phyloP scores from a whole-genome alignment of 2,329 filamentous ascomycete species.

The Dichotomopilus funicola region DNA sequence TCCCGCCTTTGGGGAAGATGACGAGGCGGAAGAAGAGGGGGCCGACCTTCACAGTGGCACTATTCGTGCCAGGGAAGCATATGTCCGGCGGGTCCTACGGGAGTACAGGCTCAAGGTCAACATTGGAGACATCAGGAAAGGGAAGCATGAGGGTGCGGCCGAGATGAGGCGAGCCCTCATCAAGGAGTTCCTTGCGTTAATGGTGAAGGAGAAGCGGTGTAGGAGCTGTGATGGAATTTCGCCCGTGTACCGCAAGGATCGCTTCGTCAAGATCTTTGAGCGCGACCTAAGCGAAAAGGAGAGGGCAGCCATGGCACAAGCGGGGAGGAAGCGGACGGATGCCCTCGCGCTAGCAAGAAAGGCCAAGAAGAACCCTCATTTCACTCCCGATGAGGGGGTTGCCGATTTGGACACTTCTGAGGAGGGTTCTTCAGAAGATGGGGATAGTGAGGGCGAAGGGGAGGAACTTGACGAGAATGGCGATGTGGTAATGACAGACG shows the following conservation, averaged over 20 bases:
- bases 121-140: constrained; percentile 45
- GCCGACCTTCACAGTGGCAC: constrained; percentile 46
- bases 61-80: constrained; percentile 51
- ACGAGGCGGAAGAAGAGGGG: constrained; percentile 60
- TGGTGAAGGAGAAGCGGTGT: constrained; percentile 66
- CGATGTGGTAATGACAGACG: constrained; percentile 52
- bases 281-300: constrained; percentile 70
- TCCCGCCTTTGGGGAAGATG: constrained; percentile 40
- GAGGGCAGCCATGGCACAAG: constrained; percentile 67
- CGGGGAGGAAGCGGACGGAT: constrained; percentile 60
- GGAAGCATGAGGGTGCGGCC: constrained; percentile 77
- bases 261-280: constrained; percentile 89
- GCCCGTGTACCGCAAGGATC: constrained; percentile 80
- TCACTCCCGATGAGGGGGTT: constrained; percentile 61
- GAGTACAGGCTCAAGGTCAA: constrained; percentile 41
- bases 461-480: constrained; percentile 48
- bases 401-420: constrained; percentile 54
- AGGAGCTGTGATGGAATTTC: constrained; percentile 61
- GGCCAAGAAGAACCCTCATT: constrained; percentile 34
- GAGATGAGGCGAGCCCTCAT: constrained; percentile 71
- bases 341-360: constrained; percentile 52
- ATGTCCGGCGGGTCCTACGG: constrained; percentile 67
- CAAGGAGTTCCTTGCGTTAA: constrained; percentile 71
- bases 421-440: constrained; percentile 34
- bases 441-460: constrained; percentile 38